These are phyloP conservation scores for Colletotrichum godetiae DNA, from an alignment of 2,329 filamentous ascomycete species.

Conservation along the genomic window DNA sequence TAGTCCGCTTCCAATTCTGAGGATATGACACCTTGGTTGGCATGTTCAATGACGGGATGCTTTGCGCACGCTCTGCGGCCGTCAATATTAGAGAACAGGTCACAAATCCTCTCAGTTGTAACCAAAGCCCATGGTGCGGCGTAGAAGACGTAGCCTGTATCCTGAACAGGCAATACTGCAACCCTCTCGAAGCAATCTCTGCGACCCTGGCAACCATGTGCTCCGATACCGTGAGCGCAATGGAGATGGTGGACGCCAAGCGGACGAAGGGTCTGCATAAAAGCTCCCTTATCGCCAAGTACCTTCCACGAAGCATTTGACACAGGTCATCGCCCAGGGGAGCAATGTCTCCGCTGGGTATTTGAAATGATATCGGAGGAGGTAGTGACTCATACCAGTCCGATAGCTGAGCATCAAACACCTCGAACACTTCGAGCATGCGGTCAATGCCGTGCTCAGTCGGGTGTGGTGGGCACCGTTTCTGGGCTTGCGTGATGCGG, in stretches of 20 bases:
- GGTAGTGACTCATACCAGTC: conserved; percentile 33
- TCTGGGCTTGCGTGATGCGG: conserved; percentile 21
- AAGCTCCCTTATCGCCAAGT: conserved; percentile 20
- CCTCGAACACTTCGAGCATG: conserved; percentile 32
- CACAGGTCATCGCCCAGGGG: conserved; percentile 30
- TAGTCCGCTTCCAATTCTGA: conserved; percentile 18
- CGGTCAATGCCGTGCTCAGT: conserved; percentile 30
- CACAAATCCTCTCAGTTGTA: conserved; percentile 28
- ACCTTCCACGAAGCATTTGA: conserved; percentile 26
- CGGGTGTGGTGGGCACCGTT: conserved; percentile 1
- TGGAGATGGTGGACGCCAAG: conserved; percentile 26
- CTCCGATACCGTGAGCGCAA: conserved; percentile 16
- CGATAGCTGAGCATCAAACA: conserved; percentile 29
- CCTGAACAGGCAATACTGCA: conserved; percentile 28
- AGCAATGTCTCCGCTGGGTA: conserved; percentile 8
- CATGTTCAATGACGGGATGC: conserved; percentile 28
- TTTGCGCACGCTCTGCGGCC: conserved; percentile 24
- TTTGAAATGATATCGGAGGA: conserved; percentile 20
- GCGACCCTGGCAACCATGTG: conserved; percentile 5
- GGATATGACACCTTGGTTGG: conserved; percentile 20
- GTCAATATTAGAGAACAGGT: conserved; percentile 30
- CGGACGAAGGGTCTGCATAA: conserved; percentile 30
- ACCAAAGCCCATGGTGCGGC: conserved; percentile 24
- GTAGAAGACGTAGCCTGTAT: conserved; percentile 22
- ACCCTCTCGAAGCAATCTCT: conserved; percentile 17